phyloP scores from a whole-genome alignment of 164 flowering plant species.

The Vitis cinerea region DNA sequence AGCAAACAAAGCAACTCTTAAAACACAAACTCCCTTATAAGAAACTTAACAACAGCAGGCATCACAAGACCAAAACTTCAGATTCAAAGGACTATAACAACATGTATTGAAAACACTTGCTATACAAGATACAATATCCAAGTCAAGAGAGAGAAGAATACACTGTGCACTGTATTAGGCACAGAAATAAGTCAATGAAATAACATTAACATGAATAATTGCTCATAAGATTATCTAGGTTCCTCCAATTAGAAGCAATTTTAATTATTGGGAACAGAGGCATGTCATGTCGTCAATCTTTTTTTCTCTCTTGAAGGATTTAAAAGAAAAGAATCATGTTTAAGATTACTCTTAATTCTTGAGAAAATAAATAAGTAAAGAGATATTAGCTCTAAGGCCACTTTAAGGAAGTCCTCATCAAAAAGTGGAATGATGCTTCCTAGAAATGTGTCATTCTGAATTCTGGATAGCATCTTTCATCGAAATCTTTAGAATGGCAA shows the following conservation, averaged over 20 bases:
- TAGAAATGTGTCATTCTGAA: no score
- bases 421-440: no score
- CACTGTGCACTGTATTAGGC: not conserved
- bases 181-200: no score
- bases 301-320: not conserved
- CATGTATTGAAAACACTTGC: not conserved
- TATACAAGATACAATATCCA: not conserved
- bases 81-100: not conserved
- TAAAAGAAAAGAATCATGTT: not conserved
- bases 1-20: not conserved
- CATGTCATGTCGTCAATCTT: not conserved
- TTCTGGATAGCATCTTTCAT: no score
- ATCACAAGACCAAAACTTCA: no score
- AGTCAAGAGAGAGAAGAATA: not conserved
- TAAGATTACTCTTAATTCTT: not conserved
- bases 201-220: not conserved
- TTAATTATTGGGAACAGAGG: not conserved
- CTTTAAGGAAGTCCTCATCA: no score
- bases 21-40: not conserved
- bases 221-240: not conserved
- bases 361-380: no score
- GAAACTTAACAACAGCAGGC: not conserved
- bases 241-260: not conserved
- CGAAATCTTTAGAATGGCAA: no score
- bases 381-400: no score